These are phyloP conservation scores for Pyrenochaeta sp. DNA, from an alignment of 2,329 filamentous ascomycete genomes.

Conservation along the genomic window DNA sequence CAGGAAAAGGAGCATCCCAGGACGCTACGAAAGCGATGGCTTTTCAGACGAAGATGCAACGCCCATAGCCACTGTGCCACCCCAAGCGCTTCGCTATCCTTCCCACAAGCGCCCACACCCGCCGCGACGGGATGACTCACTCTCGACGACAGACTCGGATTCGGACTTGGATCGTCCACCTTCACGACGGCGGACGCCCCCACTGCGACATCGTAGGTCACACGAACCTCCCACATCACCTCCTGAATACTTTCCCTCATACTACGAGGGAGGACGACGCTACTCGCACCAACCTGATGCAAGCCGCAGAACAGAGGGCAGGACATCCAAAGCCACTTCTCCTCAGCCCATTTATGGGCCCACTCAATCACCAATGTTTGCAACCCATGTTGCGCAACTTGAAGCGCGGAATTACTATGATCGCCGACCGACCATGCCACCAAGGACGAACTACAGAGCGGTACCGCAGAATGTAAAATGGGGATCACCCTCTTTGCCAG, in stretches of 20 bases:
- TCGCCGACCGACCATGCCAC: conserved; percentile 35
- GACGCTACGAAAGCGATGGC: conserved; percentile 39
- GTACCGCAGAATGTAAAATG: conserved; percentile 37
- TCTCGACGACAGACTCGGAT: conserved; percentile 43
- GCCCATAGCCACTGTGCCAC: conserved; percentile 34
- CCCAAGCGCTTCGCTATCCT: conserved; percentile 30
- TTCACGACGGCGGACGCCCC: conserved; percentile 34
- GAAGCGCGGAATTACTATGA: conserved; percentile 46
- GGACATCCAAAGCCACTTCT: conserved; percentile 26
- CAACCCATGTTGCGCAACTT: conserved; percentile 54
- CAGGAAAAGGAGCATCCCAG: conserved; percentile 36
- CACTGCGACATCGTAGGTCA: conserved; percentile 52
- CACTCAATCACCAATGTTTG: conserved; percentile 57
- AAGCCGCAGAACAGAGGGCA: conserved; percentile 20
- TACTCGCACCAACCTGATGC: conserved; percentile 36
- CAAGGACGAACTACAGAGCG: conserved; percentile 35
- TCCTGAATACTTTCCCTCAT: conserved; percentile 49
- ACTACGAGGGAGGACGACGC: conserved; percentile 40
- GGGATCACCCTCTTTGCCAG: conserved; percentile 20
- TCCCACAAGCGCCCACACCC: conserved; percentile 43
- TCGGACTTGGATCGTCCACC: conserved; percentile 41
- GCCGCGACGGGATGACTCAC: conserved; percentile 45
- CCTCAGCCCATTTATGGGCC: conserved; percentile 53
- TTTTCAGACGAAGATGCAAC: conserved; percentile 42
- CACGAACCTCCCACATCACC: conserved; percentile 53